phyloP scores from a whole-genome alignment of 2,329 filamentous ascomycete genomes.

The Cladosporium halotolerans region DNA sequence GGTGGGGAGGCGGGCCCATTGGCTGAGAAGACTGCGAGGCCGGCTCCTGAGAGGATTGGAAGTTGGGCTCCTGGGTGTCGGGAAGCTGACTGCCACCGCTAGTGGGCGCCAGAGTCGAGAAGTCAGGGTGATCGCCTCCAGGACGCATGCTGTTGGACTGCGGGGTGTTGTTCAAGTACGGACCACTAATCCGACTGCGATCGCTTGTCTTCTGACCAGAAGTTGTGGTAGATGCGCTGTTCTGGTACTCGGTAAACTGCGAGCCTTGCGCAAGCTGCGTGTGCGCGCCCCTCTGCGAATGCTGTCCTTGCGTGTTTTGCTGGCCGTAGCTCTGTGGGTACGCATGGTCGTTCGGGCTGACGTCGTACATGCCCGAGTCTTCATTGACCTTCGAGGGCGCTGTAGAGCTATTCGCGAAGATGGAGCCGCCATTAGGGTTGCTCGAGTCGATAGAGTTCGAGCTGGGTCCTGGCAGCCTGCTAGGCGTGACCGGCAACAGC shows the following conservation, averaged over 20 bases:
- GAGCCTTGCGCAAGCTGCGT: conserved; percentile 55
- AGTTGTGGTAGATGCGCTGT: conserved; percentile 84
- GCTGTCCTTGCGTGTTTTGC: conserved; percentile 46
- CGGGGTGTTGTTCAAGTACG: conserved; percentile 60
- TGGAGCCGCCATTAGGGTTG: conserved; percentile 30
- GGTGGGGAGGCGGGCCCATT: conserved; percentile 29
- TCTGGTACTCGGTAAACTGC: conserved; percentile 58
- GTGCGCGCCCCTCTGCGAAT: conserved; percentile 59
- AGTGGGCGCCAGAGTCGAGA: conserved; percentile 45
- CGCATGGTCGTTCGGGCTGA: conserved; percentile 24
- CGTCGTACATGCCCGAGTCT: conserved; percentile 41
- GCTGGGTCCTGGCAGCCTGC: conserved; percentile 52
- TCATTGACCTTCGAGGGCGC: conserved; percentile 34
- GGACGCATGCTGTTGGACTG: conserved; percentile 57
- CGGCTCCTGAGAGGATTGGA: conserved; percentile 34
- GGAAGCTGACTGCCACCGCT: conserved; percentile 54
- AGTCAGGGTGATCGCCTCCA: conserved; percentile 48
- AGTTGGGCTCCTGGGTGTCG: conserved; percentile 53
- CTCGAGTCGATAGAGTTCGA: conserved; percentile 56
- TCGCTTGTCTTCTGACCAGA: conserved; percentile 72
- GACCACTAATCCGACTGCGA: conserved; percentile 47
- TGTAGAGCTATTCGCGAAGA: conserved; percentile 38
- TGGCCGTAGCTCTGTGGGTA: conserved; percentile 18
- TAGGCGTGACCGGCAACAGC: conserved; percentile 41
- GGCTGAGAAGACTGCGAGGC: conserved; percentile 31